Evolutionary conservation across 495 filamentous ascomycete genomes (phyloP), one percentile per base, ranked within the genome.

Genomic region (Neurospora sp.): DNA sequence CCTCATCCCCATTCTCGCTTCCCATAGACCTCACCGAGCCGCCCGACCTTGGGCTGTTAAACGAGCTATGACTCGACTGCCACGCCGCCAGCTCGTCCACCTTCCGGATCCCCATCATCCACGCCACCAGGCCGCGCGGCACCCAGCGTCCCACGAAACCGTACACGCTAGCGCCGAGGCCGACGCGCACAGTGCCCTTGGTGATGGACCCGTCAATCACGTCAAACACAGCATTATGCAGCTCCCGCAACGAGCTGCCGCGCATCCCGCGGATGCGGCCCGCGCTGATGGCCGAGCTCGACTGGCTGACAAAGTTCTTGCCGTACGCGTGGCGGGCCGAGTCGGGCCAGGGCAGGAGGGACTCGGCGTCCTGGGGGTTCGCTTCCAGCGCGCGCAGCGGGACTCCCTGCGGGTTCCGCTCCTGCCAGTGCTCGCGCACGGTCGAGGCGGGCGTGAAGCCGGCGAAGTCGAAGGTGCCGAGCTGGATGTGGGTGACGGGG

Each of bases 211-310:
- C 84, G 70, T 85, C 83, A 75, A 93, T 91, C 35, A 94, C 92
- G 81, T 98, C 96, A 79, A 97, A 93, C 23, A 99, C 90, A 10
- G 93, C 90, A 75, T 93, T 88, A 78, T 98, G 92, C 73, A 99
- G 84, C 72, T 91, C 91, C 31, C 93, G 85, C 40, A 94, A 83
- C 5, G 90, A 88, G 62, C 88, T 92, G 7, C 93, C 94, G 35
- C 86, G 87, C 23, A 87, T 72, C 2, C 83, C 82, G 71, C 83
- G 77, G 76, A 86, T 83, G 77, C 84, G 75, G 72, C 85, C 77
- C 7, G 80, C 80, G 72, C 78, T 80, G 77, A 85, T 85, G 70
- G 81, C 83, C 42, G 83, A 86, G 11, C 78, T 75, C 37, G 81
- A 84, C 73, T 87, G 85, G 71, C 83, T 83, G 23, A 87, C 82